These are phyloP conservation scores for Saprolegnia diclina DNA, from an alignment of 352 stramenopile species.

Conservation along the genomic window DNA sequence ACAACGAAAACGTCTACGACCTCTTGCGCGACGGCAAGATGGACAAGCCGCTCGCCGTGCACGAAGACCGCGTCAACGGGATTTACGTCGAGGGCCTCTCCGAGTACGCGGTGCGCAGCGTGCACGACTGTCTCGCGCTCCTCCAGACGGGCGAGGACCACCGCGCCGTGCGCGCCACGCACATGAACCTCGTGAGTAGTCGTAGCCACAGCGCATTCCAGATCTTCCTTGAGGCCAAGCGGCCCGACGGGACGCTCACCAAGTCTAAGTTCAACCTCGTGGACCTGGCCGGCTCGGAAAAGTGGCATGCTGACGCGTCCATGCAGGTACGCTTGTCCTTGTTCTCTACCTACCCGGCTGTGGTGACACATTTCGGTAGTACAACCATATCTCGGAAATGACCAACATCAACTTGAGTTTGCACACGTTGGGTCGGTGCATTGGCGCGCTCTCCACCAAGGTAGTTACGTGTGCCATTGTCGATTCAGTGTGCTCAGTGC, in stretches of 20 bases:
- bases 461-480: not conserved
- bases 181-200: conserved; percentile 88
- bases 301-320: conserved; percentile 82
- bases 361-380: conserved; percentile 62
- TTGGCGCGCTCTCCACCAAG: conserved; percentile 66
- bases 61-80: conserved; percentile 75
- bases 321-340: conserved; percentile 51
- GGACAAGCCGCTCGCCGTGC: conserved; percentile 70
- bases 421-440: conserved; percentile 86
- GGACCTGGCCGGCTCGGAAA: conserved; percentile 91
- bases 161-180: conserved; percentile 83
- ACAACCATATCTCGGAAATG: conserved; percentile 88
- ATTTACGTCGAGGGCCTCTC: conserved; percentile 90
- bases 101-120: conserved; percentile 82
- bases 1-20: conserved; percentile 91
- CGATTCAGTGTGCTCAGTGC: not conserved
- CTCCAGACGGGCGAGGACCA: conserved; percentile 80
- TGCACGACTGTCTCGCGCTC: conserved; percentile 81
- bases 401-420: conserved; percentile 93
- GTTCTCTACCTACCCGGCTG: conserved; percentile 38
- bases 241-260: conserved; percentile 58
- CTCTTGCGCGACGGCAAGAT: conserved; percentile 78
- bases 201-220: conserved; percentile 89
- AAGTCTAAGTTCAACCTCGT: conserved; percentile 94
- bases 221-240: conserved; percentile 70